phyloP scores from a whole-genome alignment of 169 alveolate species.

The Cryptosporidium baileyi region DNA sequence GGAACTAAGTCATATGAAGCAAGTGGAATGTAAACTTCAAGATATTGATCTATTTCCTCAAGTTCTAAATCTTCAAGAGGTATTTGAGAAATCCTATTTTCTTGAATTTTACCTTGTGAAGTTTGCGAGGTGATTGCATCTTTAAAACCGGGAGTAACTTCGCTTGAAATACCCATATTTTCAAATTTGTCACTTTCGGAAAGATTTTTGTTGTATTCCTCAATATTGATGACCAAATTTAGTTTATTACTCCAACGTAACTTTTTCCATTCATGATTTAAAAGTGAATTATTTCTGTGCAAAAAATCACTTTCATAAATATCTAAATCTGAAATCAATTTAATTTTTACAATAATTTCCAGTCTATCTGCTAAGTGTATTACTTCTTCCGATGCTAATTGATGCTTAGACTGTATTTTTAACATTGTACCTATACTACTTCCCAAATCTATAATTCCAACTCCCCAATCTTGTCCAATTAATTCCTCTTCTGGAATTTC shows the following conservation, averaged over 20 bases:
- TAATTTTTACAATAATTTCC: slow-evolving; percentile 34
- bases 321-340: neutral
- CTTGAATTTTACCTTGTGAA: neutral
- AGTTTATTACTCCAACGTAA: slow-evolving; percentile 67
- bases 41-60: slow-evolving; percentile 45
- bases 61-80: slow-evolving; percentile 24
- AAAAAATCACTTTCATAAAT: neutral
- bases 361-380: slow-evolving; percentile 62
- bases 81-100: neutral
- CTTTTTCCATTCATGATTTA: slow-evolving; percentile 33
- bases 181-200: neutral
- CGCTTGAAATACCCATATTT: neutral
- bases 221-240: slow-evolving; percentile 24
- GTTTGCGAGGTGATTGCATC: neutral
- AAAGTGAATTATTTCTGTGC: neutral
- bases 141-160: no score
- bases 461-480: slow-evolving; percentile 17
- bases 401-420: slow-evolving; percentile 31
- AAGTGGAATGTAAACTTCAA: slow-evolving; percentile 49
- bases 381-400: slow-evolving; percentile 32
- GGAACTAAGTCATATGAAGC: neutral
- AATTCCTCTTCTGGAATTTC: neutral
- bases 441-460: slow-evolving; percentile 80
- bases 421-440: slow-evolving; percentile 90
- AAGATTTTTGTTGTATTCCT: slow-evolving; percentile 1